Conservation (phyloP, 1,284 basidiomycete species). For the Gomphus bonarii region DNA sequence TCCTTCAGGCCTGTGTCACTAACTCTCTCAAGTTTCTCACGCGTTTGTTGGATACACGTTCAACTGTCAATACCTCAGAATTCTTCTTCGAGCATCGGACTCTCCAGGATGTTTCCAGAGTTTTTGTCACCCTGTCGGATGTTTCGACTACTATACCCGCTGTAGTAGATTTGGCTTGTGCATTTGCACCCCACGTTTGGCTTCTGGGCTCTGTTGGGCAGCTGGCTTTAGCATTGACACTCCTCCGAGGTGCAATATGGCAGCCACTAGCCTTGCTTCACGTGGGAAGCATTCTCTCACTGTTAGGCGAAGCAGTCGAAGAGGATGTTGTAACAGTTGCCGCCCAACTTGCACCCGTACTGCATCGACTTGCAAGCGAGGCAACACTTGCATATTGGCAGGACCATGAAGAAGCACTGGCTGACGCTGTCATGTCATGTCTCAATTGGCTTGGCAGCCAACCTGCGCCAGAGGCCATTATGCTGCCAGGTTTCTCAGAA, state of each 20-base stretch:
- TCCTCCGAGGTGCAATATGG: slow-evolving; percentile 11
- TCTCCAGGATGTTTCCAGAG: not conserved
- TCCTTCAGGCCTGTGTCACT: slow-evolving; percentile 26
- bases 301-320: slow-evolving; percentile 1
- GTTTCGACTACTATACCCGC: not conserved
- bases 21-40: slow-evolving; percentile 31
- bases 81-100: slow-evolving; percentile 8
- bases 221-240: slow-evolving; percentile 8
- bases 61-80: slow-evolving; percentile 23
- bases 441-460: slow-evolving; percentile 7
- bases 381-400: not conserved
- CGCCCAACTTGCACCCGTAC: slow-evolving; percentile 11
- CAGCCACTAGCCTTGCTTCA: not conserved
- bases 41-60: slow-evolving; percentile 22
- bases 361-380: slow-evolving; percentile 6
- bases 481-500: slow-evolving; percentile 10
- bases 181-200: slow-evolving; percentile 9
- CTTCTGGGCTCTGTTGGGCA: not conserved
- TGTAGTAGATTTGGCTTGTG: slow-evolving; percentile 10
- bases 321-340: slow-evolving; percentile 1
- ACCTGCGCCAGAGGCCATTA: slow-evolving; percentile 4
- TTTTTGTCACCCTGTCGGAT: not conserved
- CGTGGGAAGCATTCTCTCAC: not conserved
- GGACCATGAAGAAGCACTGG: not conserved
- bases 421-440: slow-evolving; percentile 5